Evolutionary conservation across 2,329 filamentous ascomycete genomes (phyloP), one percentile per base, ranked within the genome.

Genomic region (Aspergillus sp.): DNA sequence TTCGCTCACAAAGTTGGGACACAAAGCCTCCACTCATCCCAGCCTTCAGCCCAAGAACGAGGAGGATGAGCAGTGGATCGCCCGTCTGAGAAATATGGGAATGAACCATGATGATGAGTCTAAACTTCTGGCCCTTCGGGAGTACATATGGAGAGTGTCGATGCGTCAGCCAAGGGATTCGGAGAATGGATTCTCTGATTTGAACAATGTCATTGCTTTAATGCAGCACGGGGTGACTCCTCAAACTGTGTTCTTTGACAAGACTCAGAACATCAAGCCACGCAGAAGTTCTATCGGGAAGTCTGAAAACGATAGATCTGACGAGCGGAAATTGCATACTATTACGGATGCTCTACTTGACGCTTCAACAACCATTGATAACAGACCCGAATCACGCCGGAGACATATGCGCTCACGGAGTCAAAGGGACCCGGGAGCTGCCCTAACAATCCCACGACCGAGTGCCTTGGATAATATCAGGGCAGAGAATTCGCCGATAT

Each of bases 61-160:
- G 8, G 94, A 98, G 74, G 95, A 99, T 71, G 92, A 97, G 63
- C 87, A 92, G 67, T 98, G 95, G 93, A 80, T 99, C n/a, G 82
- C 85, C 13, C 90, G 92, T 65, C 79, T 99, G 51, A 87, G 91
- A 54, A 96, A 91, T 65, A 86, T 96, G 45, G 95, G 95, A 0
- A 87, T 99, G 80, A 81, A 83, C 1, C 72, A 82, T 1, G 93
- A 97, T 48, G 94, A 99, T 67, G 95, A 99, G 66, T 86, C 90
- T 71, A 98, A 99, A 74, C 79, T 99, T 2, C 80, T 98, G 38
- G 90, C 89, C 5, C 81, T 99, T 10, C 84, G 91, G 59, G 93
- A 97, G 71, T 98, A 96, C 70, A 91, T 99, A 43, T 97, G 91
- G 91, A 87, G 91, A 41, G 84, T 95, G 7, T 90, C 90, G 53